A percentile compares a stretch with the other conserved stretches of the same genome.
phyloP scores from a whole-genome alignment of 176 grass and related monocot genomes.

The Urochloa ruziziensis region DNA sequence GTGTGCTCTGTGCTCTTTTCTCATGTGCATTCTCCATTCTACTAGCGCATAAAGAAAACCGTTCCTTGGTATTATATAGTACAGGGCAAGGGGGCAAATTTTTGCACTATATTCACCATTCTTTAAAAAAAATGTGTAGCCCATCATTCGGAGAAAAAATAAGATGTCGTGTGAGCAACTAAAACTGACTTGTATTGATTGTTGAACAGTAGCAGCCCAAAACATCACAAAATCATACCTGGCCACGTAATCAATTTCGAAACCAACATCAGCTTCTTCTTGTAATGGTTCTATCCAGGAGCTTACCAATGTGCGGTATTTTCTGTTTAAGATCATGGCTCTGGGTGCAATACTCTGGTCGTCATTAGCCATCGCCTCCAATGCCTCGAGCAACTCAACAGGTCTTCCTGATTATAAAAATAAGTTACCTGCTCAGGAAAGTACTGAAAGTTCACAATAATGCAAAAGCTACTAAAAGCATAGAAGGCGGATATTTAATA shows the following conservation, averaged over 20 bases:
- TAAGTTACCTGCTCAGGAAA: conserved; percentile 53
- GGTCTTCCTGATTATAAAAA: conserved; percentile 92
- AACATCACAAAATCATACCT: conserved; percentile 48
- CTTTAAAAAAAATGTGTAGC: background rate
- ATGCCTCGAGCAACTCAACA: conserved; percentile 88
- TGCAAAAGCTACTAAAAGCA: conserved; percentile 33
- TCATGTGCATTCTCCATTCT: background rate
- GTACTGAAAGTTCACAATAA: conserved; percentile 56
- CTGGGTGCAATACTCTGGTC: conserved; percentile 74
- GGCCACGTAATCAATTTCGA: conserved; percentile 90
- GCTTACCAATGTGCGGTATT: conserved; percentile 94
- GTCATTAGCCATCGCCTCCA: conserved; percentile 85
- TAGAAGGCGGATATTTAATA: conserved; percentile 20
- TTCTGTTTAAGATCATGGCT: conserved; percentile 94
- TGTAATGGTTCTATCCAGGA: conserved; percentile 98
- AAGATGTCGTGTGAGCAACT: background rate
- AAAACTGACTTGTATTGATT: conserved; percentile 13
- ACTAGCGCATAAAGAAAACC: background rate
- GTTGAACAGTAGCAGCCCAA: conserved; percentile 15
- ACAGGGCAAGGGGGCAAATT: background rate
- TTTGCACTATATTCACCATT: background rate
- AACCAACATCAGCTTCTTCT: conserved; percentile 99
- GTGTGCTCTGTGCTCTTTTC: background rate
- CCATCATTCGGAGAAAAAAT: conserved; percentile 2
- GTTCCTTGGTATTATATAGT: background rate